Percentiles rank a stretch among this genome's conserved stretches.
Conservation (phyloP, 257 asterid genomes). For the Forsythia suspensa region DNA sequence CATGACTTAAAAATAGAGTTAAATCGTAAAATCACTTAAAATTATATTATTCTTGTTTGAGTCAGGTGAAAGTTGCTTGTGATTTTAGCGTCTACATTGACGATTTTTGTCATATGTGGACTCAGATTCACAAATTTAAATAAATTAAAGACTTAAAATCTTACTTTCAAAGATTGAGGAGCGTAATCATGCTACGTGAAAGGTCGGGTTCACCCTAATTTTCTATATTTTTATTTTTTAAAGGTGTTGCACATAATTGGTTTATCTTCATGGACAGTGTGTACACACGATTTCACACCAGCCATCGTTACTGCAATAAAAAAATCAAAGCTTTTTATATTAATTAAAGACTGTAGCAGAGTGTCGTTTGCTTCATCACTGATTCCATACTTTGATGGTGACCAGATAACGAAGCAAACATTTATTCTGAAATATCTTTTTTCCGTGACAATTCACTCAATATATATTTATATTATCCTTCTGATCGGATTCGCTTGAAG, state of each 20-base stretch:
- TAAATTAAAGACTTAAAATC: too few species aligned
- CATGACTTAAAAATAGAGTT: background rate
- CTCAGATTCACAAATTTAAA: too few species aligned
- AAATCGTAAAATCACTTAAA: too few species aligned
- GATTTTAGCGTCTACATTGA: too few species aligned
- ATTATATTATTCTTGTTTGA: background rate
- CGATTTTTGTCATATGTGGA: too few species aligned
- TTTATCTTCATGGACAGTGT: background rate
- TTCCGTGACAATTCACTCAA: background rate
- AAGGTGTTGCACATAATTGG: background rate
- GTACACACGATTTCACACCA: background rate
- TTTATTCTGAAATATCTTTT: slow-evolving; percentile 27
- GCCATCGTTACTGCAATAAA: background rate
- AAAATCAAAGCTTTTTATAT: background rate
- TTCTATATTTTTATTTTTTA: too few species aligned
- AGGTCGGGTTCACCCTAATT: too few species aligned
- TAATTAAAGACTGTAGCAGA: background rate
- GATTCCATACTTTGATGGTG: slow-evolving; percentile 33
- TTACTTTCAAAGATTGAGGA: too few species aligned
- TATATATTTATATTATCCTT: slow-evolving; percentile 26
- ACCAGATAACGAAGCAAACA: slow-evolving; percentile 33
- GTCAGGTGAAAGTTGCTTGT: background rate
- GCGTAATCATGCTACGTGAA: too few species aligned
- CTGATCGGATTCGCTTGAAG: slow-evolving; percentile 15
- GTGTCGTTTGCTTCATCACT: slow-evolving; percentile 32